Percentiles rank a stretch among this genome's conserved stretches.
Conservation (phyloP, 352 stramenopile genomes). For the Plasmopara muralis region DNA sequence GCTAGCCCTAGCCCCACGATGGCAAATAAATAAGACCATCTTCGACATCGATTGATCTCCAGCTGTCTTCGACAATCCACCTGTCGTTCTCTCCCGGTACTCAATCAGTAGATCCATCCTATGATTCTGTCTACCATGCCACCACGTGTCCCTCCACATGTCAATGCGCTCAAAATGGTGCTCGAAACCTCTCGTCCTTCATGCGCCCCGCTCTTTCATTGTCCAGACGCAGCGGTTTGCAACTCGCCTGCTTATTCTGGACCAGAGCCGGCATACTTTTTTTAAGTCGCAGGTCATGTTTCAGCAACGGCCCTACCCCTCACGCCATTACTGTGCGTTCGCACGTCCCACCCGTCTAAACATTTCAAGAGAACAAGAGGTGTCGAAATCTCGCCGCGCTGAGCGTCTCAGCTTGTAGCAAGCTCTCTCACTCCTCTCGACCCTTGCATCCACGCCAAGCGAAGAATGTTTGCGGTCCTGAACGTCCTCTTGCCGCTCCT, state of each 20-base stretch:
- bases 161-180: too few relatives aligned
- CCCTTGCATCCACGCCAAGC: not conserved
- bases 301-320: constrained; percentile 16
- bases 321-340: constrained; percentile 3
- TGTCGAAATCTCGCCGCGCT: not conserved
- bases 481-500: constrained; percentile 32
- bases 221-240: not conserved
- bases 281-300: constrained; percentile 17
- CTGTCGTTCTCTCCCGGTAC: too few relatives aligned
- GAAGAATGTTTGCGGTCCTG: constrained; percentile 14
- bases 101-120: too few relatives aligned
- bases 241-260: not conserved
- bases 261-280: constrained; percentile 5
- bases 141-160: too few relatives aligned
- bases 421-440: not conserved
- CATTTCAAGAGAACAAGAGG: constrained; percentile 14
- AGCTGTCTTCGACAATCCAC: too few relatives aligned
- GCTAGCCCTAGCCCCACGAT: too few relatives aligned
- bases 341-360: constrained; percentile 9
- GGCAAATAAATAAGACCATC: too few relatives aligned
- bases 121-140: too few relatives aligned
- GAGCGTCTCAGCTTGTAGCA: not conserved
- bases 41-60: too few relatives aligned
- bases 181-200: too few relatives aligned
- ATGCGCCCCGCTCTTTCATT: too few relatives aligned